Evolutionary conservation across 2,329 filamentous ascomycete species (phyloP), one percentile per base, ranked within the genome.

Genomic region (Pseudogymnoascus sp.): DNA sequence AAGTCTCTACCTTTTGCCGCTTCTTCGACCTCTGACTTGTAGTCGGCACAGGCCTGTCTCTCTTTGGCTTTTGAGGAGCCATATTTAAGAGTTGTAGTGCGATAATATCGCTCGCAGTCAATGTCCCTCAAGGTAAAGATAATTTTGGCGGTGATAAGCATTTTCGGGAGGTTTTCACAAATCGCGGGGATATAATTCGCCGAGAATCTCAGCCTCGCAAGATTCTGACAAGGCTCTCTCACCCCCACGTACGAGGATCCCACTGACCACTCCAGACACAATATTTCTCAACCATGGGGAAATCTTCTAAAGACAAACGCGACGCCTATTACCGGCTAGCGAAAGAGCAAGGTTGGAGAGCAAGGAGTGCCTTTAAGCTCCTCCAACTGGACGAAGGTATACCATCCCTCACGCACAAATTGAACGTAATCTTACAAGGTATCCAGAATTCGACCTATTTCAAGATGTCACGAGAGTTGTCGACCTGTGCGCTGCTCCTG

Each of bases 271-370:
- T 56, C 28, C 6, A 56, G 50, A 56, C 28, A 56, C n/a, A 19
- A 56, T 33, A 56, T 33, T 56, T 56, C 26, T 56, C 50, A 56
- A 66, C 61, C 14, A 96, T 96, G 93, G 93, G 93, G 1, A 98
- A 98, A 75, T 96, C 95, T 1, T 98, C 93, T 59, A 99, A 99
- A 77, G 95, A 99, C 74, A 99, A 99, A 78, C 90, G 95, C 61
- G 95, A 99, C 75, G 93, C 93, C 53, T 99, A 99, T 78, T 99
- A 99, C 73, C 86, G 95, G 62, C 89, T 99, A 7, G 95, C 95
- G 16, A 99, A 99, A 78, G 95, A 99, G 76, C 95, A 99, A 80
- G 96, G 96, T 67, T 99, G 95, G 93, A 90, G 95, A 37, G 95
- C 95, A 28, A 85, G 95, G 64, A 96, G 92, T 68, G 95, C 95